phyloP scores from a whole-genome alignment of 2,329 filamentous ascomycete species.

The Monosporascus ibericus region DNA sequence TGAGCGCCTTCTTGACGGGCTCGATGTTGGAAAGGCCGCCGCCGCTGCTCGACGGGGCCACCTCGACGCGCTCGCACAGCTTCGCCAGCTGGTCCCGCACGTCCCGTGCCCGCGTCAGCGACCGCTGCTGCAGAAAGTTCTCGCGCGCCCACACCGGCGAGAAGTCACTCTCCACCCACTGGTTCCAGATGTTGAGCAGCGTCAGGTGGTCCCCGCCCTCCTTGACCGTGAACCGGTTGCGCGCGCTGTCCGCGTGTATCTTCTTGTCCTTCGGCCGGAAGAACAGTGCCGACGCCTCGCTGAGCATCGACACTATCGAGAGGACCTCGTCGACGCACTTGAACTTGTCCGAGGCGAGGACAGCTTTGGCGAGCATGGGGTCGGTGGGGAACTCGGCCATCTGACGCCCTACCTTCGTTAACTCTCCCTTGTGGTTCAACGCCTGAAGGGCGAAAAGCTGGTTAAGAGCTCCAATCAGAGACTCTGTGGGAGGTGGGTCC shows the following conservation, averaged over 20 bases:
- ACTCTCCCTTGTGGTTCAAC: conserved; percentile 78
- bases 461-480: conserved; percentile 82
- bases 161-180: conserved; percentile 92
- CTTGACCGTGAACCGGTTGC: conserved; percentile 80
- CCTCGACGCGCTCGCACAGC: conserved; percentile 88
- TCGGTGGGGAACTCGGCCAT: conserved; percentile 96
- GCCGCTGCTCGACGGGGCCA: conserved; percentile 64
- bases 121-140: conserved; percentile 89
- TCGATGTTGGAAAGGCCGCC: conserved; percentile 54
- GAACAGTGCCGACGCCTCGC: conserved; percentile 83
- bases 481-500: conserved; percentile 85
- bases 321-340: conserved; percentile 92
- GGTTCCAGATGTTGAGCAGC: conserved; percentile 87
- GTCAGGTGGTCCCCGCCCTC: conserved; percentile 88
- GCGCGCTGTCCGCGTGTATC: conserved; percentile 86
- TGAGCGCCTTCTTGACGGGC: conserved; percentile 82
- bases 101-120: conserved; percentile 81
- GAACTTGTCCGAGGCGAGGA: conserved; percentile 82
- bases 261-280: conserved; percentile 97
- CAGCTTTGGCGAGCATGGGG: conserved; percentile 82
- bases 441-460: conserved; percentile 87
- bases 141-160: conserved; percentile 81
- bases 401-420: conserved; percentile 86
- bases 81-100: conserved; percentile 89
- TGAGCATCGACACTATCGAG: conserved; percentile 89